Evolutionary conservation across 768 basidiomycete species (phyloP).

Genomic region (Lanmaoa rubissima): DNA sequence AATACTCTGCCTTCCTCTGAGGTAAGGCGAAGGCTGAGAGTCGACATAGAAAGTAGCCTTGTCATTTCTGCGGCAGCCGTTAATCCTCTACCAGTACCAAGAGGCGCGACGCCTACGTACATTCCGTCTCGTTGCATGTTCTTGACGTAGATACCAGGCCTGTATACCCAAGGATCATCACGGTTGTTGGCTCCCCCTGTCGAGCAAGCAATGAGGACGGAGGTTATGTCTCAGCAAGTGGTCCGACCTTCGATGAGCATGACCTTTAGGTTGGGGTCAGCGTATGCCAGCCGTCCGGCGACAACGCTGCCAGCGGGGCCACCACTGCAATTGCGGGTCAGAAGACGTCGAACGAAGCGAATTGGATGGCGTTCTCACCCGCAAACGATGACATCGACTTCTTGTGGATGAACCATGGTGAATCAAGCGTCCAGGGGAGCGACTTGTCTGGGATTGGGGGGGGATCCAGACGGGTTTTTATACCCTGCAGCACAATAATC

Average conservation of each 20-base stretch:
- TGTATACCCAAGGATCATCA: slow-evolving; percentile 74
- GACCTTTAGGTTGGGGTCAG: slow-evolving; percentile 70
- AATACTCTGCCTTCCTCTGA: slow-evolving; percentile 63
- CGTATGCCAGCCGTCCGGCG: slow-evolving; percentile 67
- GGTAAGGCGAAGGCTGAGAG: slow-evolving; percentile 51
- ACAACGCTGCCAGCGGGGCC: slow-evolving; percentile 68
- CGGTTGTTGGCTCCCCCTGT: slow-evolving; percentile 67
- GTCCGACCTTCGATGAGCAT: slow-evolving; percentile 68
- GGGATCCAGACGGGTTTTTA: slow-evolving; percentile 8
- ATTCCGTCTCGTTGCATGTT: slow-evolving; percentile 72
- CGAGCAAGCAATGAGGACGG: neutral
- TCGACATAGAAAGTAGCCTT: slow-evolving; percentile 74
- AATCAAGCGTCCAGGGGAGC: neutral
- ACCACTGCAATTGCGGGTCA: slow-evolving; percentile 37
- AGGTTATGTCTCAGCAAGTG: neutral
- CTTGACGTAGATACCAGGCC: slow-evolving; percentile 65
- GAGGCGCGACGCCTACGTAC: slow-evolving; percentile 37
- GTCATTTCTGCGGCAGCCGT: slow-evolving; percentile 51
- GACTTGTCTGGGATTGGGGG: neutral
- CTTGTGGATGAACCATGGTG: slow-evolving; percentile 54
- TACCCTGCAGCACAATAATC: slow-evolving; percentile 7
- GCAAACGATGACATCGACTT: slow-evolving; percentile 70
- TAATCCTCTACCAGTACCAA: neutral
- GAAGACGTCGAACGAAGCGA: neutral
- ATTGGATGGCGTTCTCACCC: slow-evolving; percentile 36